These are phyloP conservation scores for Nannochloris sp. DNA, from an alignment of 139 green algal species.

Conservation along the genomic window DNA sequence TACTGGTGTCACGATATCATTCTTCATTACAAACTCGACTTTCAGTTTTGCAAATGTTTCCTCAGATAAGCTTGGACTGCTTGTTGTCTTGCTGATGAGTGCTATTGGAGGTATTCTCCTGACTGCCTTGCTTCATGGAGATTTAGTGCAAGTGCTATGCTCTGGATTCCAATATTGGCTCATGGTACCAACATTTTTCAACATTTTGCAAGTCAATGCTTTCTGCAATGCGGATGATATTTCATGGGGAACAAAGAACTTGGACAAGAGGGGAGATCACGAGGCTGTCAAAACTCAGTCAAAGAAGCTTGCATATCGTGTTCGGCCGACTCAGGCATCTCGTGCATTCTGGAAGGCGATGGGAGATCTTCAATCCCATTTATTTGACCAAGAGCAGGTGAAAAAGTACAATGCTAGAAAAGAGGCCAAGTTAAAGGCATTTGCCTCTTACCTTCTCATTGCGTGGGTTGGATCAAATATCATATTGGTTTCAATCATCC, in stretches of 20 bases:
- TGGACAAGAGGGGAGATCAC: conserved; percentile 23
- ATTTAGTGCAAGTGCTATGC: conserved; percentile 19
- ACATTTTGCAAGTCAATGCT: conserved; percentile 34
- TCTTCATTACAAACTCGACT: conserved; percentile 12
- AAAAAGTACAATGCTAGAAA: conserved; percentile 11
- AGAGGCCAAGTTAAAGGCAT: conserved; percentile 6
- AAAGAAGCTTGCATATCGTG: conserved; percentile 9
- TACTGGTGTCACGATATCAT: conserved; percentile 33
- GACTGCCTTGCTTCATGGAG: conserved; percentile 26
- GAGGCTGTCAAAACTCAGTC: conserved; percentile 11
- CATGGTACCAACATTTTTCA: conserved; percentile 31
- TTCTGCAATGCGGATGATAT: conserved; percentile 39
- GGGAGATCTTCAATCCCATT: conserved; percentile 1
- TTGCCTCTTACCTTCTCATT: conserved; percentile 12
- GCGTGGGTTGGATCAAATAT: conserved; percentile 12
- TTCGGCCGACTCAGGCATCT: conserved; percentile 3
- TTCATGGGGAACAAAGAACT: conserved; percentile 37
- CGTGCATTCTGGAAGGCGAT: conserved; percentile 12
- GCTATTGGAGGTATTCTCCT: conserved; percentile 24
- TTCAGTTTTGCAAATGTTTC: conserved; percentile 11
- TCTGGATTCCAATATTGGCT: conserved; percentile 33
- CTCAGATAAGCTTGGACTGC: conserved; percentile 12
- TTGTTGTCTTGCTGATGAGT: conserved; percentile 18
- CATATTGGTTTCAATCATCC: conserved; percentile 5
- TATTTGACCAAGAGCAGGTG: conserved; percentile 7